Evolutionary conservation across 2,329 filamentous ascomycete species (phyloP).

Genomic region (Scedosporium minutisporum): DNA sequence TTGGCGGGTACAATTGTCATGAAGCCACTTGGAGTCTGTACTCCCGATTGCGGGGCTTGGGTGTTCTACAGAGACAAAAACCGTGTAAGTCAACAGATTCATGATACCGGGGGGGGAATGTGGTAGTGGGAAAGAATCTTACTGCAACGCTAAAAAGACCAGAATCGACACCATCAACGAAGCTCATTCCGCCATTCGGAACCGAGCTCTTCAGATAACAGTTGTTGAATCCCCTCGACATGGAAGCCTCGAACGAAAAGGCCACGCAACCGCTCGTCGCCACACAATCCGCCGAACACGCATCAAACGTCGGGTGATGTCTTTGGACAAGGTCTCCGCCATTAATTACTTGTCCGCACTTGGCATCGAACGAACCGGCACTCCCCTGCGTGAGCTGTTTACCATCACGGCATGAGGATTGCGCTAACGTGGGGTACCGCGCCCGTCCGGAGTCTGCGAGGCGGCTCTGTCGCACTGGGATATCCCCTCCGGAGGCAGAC

Average conservation of each 20-base stretch:
- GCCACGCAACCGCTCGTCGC: not conserved
- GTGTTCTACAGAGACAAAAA: not conserved
- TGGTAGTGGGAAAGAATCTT: not conserved
- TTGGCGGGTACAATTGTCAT: not conserved
- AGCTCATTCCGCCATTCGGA: not conserved
- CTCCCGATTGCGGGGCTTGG: not conserved
- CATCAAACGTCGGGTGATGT: conserved; percentile 4
- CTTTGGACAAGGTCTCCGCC: conserved; percentile 4
- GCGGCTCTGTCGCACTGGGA: not conserved
- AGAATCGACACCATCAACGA: not conserved
- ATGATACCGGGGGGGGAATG: not conserved
- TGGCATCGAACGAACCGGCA: not conserved
- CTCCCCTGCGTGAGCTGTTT: not conserved
- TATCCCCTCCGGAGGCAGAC: not conserved
- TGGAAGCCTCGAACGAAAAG: conserved; percentile 3
- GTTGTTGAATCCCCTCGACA: conserved; percentile 7
- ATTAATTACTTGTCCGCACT: conserved; percentile 4
- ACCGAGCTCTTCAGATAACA: conserved; percentile 7
- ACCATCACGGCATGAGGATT: not conserved
- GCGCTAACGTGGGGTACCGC: not conserved
- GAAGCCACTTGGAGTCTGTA: not conserved
- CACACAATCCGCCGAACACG: conserved; percentile 4
- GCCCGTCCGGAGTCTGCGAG: conserved; percentile 5
- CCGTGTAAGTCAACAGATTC: not conserved
- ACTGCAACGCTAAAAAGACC: conserved; percentile 2